Evolutionary conservation across 2,329 filamentous ascomycete genomes (phyloP).

Genomic region (Cercospora brassicicola): DNA sequence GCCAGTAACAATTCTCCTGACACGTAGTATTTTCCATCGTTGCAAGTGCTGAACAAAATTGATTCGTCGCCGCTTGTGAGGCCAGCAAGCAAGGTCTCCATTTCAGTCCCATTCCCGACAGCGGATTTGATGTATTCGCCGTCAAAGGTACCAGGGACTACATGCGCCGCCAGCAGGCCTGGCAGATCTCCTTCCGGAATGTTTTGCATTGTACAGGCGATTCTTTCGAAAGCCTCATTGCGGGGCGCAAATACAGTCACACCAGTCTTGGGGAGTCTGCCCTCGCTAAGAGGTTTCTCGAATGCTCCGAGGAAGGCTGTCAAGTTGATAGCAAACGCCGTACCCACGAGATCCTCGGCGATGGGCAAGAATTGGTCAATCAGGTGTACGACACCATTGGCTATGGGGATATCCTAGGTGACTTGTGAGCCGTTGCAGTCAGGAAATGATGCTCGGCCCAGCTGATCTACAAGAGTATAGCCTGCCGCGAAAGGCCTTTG

Average conservation of each 20-base stretch:
- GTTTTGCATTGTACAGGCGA: too few relatives aligned
- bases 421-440: background rate
- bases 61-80: background rate
- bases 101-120: too few relatives aligned
- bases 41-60: background rate
- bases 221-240: too few relatives aligned
- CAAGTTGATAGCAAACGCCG: background rate
- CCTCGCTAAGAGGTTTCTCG: background rate
- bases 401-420: background rate
- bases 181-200: too few relatives aligned
- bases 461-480: too few relatives aligned
- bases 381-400: background rate
- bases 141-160: too few relatives aligned
- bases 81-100: too few relatives aligned
- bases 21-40: background rate
- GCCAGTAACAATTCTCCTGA: background rate
- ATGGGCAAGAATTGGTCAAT: background rate
- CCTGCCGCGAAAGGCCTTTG: too few relatives aligned
- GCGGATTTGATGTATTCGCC: too few relatives aligned
- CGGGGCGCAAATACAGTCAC: background rate
- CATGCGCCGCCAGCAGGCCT: too few relatives aligned
- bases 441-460: too few relatives aligned
- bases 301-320: background rate
- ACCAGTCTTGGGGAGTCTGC: background rate
- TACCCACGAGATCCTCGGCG: background rate